Percentiles rank a stretch among this genome's conserved stretches.
Evolutionary conservation across 1,284 basidiomycete species (phyloP).

Genomic region (Mycena citricolor): DNA sequence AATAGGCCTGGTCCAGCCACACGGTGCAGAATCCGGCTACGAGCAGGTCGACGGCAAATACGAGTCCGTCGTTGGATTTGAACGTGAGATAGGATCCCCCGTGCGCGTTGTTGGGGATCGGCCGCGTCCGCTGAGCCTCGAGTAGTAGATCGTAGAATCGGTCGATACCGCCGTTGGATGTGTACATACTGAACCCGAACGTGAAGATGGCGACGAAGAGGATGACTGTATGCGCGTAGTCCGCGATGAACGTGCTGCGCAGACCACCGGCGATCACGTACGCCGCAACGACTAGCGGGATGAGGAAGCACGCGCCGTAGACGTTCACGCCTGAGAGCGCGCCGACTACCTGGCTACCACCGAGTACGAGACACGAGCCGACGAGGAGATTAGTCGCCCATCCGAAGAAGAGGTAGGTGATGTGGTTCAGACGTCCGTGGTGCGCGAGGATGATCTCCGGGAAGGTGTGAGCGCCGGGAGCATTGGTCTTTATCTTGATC

Average conservation of each 20-base stretch:
- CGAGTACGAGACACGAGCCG: constrained; percentile 53
- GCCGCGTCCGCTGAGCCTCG: constrained; percentile 7
- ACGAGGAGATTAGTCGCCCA: constrained; percentile 64
- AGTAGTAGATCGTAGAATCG: constrained; percentile 11
- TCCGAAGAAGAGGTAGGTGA: constrained; percentile 66
- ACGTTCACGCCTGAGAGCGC: constrained; percentile 67
- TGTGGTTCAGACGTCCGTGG: constrained; percentile 62
- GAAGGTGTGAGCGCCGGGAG: constrained; percentile 56
- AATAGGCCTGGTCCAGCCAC: constrained; percentile 14
- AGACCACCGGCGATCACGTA: constrained; percentile 30
- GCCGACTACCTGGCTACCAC: constrained; percentile 64
- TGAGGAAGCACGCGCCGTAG: constrained; percentile 20
- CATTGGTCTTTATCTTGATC: constrained; percentile 60
- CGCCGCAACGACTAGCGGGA: constrained; percentile 7
- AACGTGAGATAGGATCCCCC: constrained; percentile 18
- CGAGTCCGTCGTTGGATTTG: constrained; percentile 11
- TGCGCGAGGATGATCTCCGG: constrained; percentile 60
- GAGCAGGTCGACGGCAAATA: constrained; percentile 13
- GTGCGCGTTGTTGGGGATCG: constrained; percentile 7
- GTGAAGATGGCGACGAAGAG: constrained; percentile 16
- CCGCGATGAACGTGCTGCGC: constrained; percentile 57
- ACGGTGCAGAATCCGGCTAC: constrained; percentile 11
- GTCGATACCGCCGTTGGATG: constrained; percentile 9
- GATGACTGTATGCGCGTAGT: constrained; percentile 14
- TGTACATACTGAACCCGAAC: constrained; percentile 18